Conservation (phyloP, 2,329 filamentous ascomycete genomes). For the Alternaria dauci region DNA sequence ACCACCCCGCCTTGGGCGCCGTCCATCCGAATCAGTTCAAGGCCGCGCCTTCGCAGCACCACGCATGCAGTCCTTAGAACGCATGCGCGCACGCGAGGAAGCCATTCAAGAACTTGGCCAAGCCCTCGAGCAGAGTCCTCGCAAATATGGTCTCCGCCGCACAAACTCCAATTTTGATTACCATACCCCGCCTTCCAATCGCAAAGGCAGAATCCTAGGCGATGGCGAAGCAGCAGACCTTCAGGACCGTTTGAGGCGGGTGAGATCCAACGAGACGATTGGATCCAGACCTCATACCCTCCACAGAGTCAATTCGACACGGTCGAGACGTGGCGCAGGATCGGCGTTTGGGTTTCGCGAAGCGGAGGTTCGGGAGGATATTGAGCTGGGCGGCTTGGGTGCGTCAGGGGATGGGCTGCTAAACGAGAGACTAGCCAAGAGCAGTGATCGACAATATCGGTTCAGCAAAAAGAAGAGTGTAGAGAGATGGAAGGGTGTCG, state of each 20-base stretch:
- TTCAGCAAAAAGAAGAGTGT: slow-evolving; percentile 47
- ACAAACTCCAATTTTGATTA: slow-evolving; percentile 43
- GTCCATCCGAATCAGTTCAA: slow-evolving; percentile 54
- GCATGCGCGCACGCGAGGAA: slow-evolving; percentile 53
- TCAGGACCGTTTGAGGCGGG: slow-evolving; percentile 38
- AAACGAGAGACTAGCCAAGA: slow-evolving; percentile 43
- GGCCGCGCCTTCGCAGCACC: slow-evolving; percentile 63
- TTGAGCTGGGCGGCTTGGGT: slow-evolving; percentile 42
- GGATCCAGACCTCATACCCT: slow-evolving; percentile 28
- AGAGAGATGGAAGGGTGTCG: slow-evolving; percentile 47
- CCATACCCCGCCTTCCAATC: slow-evolving; percentile 46
- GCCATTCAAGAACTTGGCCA: slow-evolving; percentile 54
- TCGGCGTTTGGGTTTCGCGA: slow-evolving; percentile 48
- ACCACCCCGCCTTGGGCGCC: slow-evolving; percentile 40
- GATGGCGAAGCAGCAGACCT: slow-evolving; percentile 43
- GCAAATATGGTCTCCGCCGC: slow-evolving; percentile 49
- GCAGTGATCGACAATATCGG: slow-evolving; percentile 42
- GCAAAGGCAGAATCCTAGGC: slow-evolving; percentile 43
- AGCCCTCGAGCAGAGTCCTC: slow-evolving; percentile 55
- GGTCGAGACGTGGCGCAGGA: slow-evolving; percentile 32
- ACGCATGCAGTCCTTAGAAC: slow-evolving; percentile 60
- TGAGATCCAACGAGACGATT: slow-evolving; percentile 45
- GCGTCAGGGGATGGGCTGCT: slow-evolving; percentile 36
- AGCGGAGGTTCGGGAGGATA: slow-evolving; percentile 49
- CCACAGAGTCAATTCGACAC: slow-evolving; percentile 32